Conservation (phyloP, 306 rosid genomes). For the Vigna mungo region DNA sequence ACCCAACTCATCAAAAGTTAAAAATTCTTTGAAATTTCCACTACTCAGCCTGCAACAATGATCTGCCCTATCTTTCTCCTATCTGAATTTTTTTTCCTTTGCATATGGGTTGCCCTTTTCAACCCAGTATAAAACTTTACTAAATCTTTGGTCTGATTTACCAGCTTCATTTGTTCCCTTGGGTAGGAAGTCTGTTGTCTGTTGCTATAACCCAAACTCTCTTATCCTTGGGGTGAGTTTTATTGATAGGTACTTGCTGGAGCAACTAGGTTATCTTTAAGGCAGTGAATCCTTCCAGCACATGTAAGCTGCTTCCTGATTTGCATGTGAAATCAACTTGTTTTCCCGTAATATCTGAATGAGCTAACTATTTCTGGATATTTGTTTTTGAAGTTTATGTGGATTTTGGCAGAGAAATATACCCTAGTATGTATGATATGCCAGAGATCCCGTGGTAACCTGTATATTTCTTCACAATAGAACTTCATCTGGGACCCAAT, state of each 20-base stretch:
- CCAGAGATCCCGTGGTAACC: not conserved
- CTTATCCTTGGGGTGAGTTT: constrained; percentile 10
- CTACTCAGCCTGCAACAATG: constrained; percentile 31
- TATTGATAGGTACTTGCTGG: constrained; percentile 80
- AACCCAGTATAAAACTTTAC: not conserved
- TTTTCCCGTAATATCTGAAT: constrained; percentile 12
- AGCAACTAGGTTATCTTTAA: constrained; percentile 57
- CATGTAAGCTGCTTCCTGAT: constrained; percentile 47
- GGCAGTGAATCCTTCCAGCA: constrained; percentile 57
- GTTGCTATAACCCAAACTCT: no score
- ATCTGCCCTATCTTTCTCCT: constrained; percentile 39
- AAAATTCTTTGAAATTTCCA: constrained; percentile 29
- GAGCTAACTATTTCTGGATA: not conserved
- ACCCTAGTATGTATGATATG: not conserved
- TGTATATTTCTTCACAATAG: not conserved
- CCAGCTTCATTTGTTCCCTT: no score
- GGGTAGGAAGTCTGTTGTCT: no score
- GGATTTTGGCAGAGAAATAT: not conserved
- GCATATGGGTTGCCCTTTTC: not conserved
- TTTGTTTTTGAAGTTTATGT: no score
- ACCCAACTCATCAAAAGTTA: constrained; percentile 36
- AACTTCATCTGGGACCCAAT: not conserved
- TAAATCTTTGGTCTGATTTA: not conserved
- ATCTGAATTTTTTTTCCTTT: not conserved
- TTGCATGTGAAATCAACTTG: not conserved